Evolutionary conservation across 345 rosid species (phyloP).

Genomic region (Acer saccharum): DNA sequence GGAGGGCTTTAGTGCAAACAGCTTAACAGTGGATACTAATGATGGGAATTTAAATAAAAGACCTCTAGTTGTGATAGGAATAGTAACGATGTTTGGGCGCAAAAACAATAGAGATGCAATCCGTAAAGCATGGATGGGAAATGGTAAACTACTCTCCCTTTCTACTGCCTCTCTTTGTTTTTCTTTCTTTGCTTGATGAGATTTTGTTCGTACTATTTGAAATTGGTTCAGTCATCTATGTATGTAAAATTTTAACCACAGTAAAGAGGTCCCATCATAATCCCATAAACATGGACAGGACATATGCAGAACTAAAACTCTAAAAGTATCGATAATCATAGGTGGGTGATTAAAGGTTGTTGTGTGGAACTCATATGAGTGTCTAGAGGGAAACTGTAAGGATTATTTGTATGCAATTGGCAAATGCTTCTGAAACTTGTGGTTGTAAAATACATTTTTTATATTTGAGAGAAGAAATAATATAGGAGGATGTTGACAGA

Average conservation of each 20-base stretch:
- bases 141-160: constrained; percentile 42
- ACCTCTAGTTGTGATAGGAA: constrained; percentile 72
- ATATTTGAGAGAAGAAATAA: background rate
- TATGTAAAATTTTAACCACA: no score
- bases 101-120: constrained; percentile 80
- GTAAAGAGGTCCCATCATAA: no score
- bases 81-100: constrained; percentile 70
- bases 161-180: background rate
- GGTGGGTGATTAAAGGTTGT: background rate
- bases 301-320: background rate
- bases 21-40: constrained; percentile 23
- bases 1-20: constrained; percentile 65
- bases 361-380: background rate
- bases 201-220: background rate
- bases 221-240: background rate
- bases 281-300: background rate
- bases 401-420: background rate
- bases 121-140: constrained; percentile 95
- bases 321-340: background rate
- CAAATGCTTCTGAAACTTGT: background rate
- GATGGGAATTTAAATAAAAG: constrained; percentile 47
- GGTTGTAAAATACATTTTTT: background rate
- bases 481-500: no score
- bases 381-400: background rate
- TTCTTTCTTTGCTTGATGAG: constrained; percentile 1